Base-by-base conservation (phyloP, 2,329 filamentous ascomycete genomes). In the Paramyrothecium sp. region DNA sequence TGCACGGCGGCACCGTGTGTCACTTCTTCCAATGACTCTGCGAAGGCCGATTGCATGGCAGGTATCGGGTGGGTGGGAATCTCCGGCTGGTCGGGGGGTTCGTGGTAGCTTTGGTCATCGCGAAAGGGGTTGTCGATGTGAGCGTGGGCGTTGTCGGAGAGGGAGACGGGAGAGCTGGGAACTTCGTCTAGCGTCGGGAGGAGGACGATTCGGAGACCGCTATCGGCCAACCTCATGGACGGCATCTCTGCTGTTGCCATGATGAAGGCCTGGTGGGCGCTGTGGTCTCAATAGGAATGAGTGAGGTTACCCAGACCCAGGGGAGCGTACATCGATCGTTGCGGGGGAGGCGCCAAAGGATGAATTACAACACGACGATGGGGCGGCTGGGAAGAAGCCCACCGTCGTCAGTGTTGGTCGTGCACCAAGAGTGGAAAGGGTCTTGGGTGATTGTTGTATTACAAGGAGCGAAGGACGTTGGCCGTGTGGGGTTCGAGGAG, bases 41-140 rank as follows among this genome's bases (percentile, higher is more conserved):
- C 87, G 70, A 96, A 95, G 60, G 91, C 90, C 60, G 83, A 85
- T 71, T 95, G 91, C 85, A 95, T 90, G 30, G 84, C 82, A 17
- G 84, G 77, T 54, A 95, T 88, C 7, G 91, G 91, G 69, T 96
- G 91, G 13, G 63, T 62, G 16, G 72, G 72, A 49, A 73, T 71
- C 44, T 61, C 63, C 53, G 66, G 63, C 34, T 55, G 17, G 16
- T 55, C 53, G 13, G 57, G 44, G 23, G 56, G 46, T 20, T 67
- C 66, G 12, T 50, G 10, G 51, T 34, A 34, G 51, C 51, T 53
- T n/a, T 7, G 34, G 12, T 59, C 56, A 26, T 59, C 55, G 41
- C 21, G 46, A 3, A 16, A 41, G 2, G 21, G 30, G 19, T 59
- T 16, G 13, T 38, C 51, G 21, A 34, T 33, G 19, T 20, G n/a